Evolutionary conservation across 1,139 yeast genomes (phyloP).

Genomic region (Yamadazyma membranifaciens): DNA sequence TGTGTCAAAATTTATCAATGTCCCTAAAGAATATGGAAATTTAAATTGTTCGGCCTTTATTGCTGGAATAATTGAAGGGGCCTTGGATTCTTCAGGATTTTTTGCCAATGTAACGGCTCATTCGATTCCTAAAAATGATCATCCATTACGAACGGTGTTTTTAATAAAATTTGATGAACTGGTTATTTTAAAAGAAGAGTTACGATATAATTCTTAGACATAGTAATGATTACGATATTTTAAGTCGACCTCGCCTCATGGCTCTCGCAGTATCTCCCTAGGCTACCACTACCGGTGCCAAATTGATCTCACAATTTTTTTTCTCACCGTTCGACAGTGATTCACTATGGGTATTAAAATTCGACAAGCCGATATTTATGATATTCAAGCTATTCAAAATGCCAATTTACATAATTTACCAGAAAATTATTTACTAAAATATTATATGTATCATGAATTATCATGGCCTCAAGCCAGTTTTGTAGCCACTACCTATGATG

Average conservation of each 20-base stretch:
- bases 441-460: slow-evolving; percentile 87
- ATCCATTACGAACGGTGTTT: slow-evolving; percentile 77
- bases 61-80: slow-evolving; percentile 92
- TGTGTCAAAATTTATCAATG: slow-evolving; percentile 71
- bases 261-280: too few relatives aligned
- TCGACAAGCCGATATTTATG: slow-evolving; percentile 83
- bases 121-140: slow-evolving; percentile 63
- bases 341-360: slow-evolving; percentile 73
- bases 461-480: slow-evolving; percentile 98
- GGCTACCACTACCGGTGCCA: background rate
- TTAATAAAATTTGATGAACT: slow-evolving; percentile 70
- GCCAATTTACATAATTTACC: slow-evolving; percentile 92
- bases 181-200: slow-evolving; percentile 54
- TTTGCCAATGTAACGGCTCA: slow-evolving; percentile 89
- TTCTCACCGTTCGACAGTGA: slow-evolving; percentile 6
- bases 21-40: slow-evolving; percentile 77
- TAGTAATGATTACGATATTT: background rate
- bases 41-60: slow-evolving; percentile 82
- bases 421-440: slow-evolving; percentile 89
- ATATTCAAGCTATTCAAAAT: slow-evolving; percentile 93
- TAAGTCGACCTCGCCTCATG: background rate
- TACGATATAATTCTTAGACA: slow-evolving; percentile 3
- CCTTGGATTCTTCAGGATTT: slow-evolving; percentile 76
- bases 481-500: slow-evolving; percentile 79
- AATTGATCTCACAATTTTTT: background rate